phyloP scores from a whole-genome alignment of 495 filamentous ascomycete genomes.

The Hyaloscypha bicolor region DNA sequence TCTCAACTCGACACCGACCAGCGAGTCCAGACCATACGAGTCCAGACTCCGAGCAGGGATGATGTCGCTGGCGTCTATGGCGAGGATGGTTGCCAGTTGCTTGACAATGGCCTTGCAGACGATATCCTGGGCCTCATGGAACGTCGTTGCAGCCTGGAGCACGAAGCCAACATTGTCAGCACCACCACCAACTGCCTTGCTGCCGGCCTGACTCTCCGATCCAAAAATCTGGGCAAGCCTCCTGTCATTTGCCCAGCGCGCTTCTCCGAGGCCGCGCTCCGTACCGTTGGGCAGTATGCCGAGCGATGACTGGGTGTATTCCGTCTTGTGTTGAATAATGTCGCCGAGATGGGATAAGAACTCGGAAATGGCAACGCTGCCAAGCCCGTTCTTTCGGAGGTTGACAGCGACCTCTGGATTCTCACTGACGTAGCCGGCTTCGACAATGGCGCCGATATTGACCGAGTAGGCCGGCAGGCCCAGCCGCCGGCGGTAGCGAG shows the following conservation, averaged over 20 bases:
- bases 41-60: slow-evolving; percentile 39
- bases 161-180: neutral
- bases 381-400: neutral
- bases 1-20: slow-evolving; percentile 61
- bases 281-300: slow-evolving; percentile 14
- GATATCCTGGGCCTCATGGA: slow-evolving; percentile 32
- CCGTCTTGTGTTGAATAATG: no score
- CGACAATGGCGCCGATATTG: slow-evolving; percentile 46
- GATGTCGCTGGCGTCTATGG: slow-evolving; percentile 38
- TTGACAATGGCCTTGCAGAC: slow-evolving; percentile 35
- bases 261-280: neutral
- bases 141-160: slow-evolving; percentile 17
- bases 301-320: no score
- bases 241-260: neutral
- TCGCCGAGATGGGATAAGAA: slow-evolving; percentile 8
- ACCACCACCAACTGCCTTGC: neutral
- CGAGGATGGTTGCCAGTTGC: slow-evolving; percentile 37
- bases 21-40: slow-evolving; percentile 54
- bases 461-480: slow-evolving; percentile 52
- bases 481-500: slow-evolving; percentile 22
- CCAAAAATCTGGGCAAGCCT: slow-evolving; percentile 8
- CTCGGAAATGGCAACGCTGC: neutral
- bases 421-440: slow-evolving; percentile 24
- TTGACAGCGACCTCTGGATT: slow-evolving; percentile 1
- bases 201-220: neutral